Conservation (phyloP, 345 rosid genomes). For the Moringa oleifera region DNA sequence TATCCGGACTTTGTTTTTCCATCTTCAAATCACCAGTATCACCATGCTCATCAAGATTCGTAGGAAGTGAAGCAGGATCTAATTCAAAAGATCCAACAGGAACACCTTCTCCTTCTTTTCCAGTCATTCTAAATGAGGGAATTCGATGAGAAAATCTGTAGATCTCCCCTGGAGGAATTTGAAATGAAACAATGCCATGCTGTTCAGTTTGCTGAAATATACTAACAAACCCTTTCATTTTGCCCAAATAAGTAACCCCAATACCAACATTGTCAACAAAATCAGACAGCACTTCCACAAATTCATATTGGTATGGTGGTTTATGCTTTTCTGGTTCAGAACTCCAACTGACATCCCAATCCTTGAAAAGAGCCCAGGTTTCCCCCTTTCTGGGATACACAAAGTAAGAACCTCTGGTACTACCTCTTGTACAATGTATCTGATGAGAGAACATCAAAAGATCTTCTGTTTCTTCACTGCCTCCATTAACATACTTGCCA, state of each 20-base stretch:
- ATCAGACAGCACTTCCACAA: slow-evolving; percentile 62
- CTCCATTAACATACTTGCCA: slow-evolving; percentile 49
- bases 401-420: slow-evolving; percentile 16
- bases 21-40: slow-evolving; percentile 15
- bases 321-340: slow-evolving; percentile 39
- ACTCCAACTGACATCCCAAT: slow-evolving; percentile 62
- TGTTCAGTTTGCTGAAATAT: slow-evolving; percentile 37
- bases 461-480: slow-evolving; percentile 31
- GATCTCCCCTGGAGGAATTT: slow-evolving; percentile 37
- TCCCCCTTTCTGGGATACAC: slow-evolving; percentile 78
- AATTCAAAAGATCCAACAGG: slow-evolving; percentile 75
- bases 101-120: slow-evolving; percentile 64
- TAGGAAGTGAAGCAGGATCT: slow-evolving; percentile 70
- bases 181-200: slow-evolving; percentile 28
- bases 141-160: slow-evolving; percentile 71
- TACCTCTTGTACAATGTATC: slow-evolving; percentile 15
- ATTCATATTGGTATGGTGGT: slow-evolving; percentile 50
- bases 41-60: slow-evolving; percentile 12
- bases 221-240: slow-evolving; percentile 76
- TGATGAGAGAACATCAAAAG: slow-evolving; percentile 63
- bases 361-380: slow-evolving; percentile 79
- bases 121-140: slow-evolving; percentile 68
- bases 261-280: slow-evolving; percentile 42
- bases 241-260: slow-evolving; percentile 60
- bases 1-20: slow-evolving; percentile 17